These are phyloP conservation scores for Phialophora macrospora DNA, from an alignment of 2,329 filamentous ascomycete genomes.

Conservation along the genomic window DNA sequence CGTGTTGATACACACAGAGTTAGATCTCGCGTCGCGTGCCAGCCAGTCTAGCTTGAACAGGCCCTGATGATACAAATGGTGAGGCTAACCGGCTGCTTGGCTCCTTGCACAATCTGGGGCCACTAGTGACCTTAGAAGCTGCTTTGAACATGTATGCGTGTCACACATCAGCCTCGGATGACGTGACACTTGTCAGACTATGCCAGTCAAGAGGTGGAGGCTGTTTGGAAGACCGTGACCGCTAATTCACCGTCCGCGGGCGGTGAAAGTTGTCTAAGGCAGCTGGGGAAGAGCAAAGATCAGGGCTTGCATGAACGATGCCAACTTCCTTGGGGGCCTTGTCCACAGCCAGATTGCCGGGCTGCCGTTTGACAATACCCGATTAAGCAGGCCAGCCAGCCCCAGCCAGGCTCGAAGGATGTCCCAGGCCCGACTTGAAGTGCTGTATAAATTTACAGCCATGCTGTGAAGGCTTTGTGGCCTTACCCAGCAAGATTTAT, in stretches of 20 bases:
- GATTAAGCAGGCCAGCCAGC: not conserved
- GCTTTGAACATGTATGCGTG: constrained; percentile 11
- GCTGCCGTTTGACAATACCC: not conserved
- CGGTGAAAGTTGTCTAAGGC: not conserved
- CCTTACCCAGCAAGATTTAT: not conserved
- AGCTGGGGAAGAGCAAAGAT: not conserved
- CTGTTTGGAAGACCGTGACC: constrained; percentile 17
- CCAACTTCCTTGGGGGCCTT: not conserved
- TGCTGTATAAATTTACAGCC: not conserved
- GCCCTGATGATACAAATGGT: constrained; percentile 20
- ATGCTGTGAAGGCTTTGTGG: not conserved
- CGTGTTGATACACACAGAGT: constrained; percentile 31
- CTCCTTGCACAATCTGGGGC: constrained; percentile 10
- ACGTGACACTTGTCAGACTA: constrained; percentile 29
- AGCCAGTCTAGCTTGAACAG: constrained; percentile 25
- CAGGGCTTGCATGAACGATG: not conserved
- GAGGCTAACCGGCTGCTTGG: constrained; percentile 16
- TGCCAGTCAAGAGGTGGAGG: constrained; percentile 5
- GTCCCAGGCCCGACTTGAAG: not conserved
- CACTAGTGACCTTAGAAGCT: constrained; percentile 16
- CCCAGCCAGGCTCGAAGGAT: not conserved
- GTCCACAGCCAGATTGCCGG: not conserved
- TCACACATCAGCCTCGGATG: constrained; percentile 24
- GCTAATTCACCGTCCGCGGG: constrained; percentile 20
- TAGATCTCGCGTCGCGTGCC: constrained; percentile 37